A percentile compares a stretch with the other conserved stretches of the same genome.
These are phyloP conservation scores for Lachancea sp. DNA, from an alignment of 805 yeast genomes.

Conservation along the genomic window DNA sequence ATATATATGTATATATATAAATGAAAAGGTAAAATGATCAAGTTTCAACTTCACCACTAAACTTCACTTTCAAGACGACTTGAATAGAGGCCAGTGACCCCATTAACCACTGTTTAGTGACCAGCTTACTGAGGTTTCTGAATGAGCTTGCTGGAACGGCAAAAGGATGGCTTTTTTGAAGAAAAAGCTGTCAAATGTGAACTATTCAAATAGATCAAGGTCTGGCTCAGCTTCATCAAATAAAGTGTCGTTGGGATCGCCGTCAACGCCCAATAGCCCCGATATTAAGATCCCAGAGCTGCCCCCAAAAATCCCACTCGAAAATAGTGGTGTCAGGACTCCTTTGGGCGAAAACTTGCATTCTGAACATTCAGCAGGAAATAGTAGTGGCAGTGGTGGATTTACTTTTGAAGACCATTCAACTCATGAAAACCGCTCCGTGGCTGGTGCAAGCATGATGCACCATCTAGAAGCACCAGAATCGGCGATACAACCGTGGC, in stretches of 20 bases:
- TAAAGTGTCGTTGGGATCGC: slow-evolving; percentile 4
- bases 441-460: background rate
- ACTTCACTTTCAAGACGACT: no score
- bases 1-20: no score
- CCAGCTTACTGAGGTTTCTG: background rate
- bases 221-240: slow-evolving; percentile 24
- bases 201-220: slow-evolving; percentile 18
- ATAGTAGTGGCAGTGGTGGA: background rate
- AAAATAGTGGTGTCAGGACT: background rate
- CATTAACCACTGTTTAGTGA: no score
- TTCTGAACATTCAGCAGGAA: background rate
- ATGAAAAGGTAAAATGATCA: no score
- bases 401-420: slow-evolving; percentile 2
- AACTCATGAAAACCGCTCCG: background rate
- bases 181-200: slow-evolving; percentile 21
- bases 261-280: slow-evolving; percentile 3
- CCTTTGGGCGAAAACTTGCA: background rate
- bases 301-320: slow-evolving; percentile 2
- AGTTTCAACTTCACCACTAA: no score
- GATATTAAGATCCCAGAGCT: slow-evolving; percentile 1
- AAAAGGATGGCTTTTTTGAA: slow-evolving; percentile 22
- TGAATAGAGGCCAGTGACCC: no score
- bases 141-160: background rate
- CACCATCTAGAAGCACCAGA: background rate
- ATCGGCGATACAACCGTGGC: background rate